Evolutionary conservation across 805 yeast species (phyloP), one percentile per base, ranked within the genome.

Genomic region (Candida endomychidarum): DNA sequence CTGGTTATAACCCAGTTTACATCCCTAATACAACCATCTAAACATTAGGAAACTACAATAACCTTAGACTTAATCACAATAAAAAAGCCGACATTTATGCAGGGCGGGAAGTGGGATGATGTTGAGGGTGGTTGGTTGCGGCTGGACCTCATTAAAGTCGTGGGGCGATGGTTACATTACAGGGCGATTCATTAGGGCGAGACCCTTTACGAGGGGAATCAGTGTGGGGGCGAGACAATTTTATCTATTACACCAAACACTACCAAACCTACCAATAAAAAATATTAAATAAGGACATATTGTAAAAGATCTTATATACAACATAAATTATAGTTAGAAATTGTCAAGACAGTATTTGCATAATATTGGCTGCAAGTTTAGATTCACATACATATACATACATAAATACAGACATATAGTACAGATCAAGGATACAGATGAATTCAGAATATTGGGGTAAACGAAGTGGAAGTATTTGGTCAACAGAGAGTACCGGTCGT

Each of bases 391-490:
- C 9, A 20, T 6, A 20, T 20, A 20, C n/a, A n/a, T n/a, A n/a
- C n/a, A n/a, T n/a, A n/a, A n/a, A n/a, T n/a, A n/a, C n/a, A n/a
- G n/a, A n/a, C n/a, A n/a, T n/a, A n/a, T n/a, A n/a, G n/a, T n/a
- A n/a, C n/a, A n/a, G n/a, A n/a, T 10, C 18, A 16, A 27, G 14
- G 14, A 15, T 27, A 27, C 5, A 20, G 10, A 32, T 32, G 35
- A 32, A 32, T 20, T 32, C 35, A 7, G 35, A 32, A 9, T 32
- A 21, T 32, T 32, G 35, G 35, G 23, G 23, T 3, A 32, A 32
- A 22, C 35, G 35, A 32, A 32, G 26, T 32, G 35, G 21, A 20
- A 32, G 35, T 12, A 52, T 52, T 20, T 52, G 56, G 56, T 38
- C 50, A 21, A 43, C 42, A 21, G 35, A 32, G 20, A 32, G 35